Percentiles rank a stretch among this genome's conserved stretches.
Evolutionary conservation across 2,329 filamentous ascomycete genomes (phyloP).

Genomic region (Ophiosphaerella narmari): DNA sequence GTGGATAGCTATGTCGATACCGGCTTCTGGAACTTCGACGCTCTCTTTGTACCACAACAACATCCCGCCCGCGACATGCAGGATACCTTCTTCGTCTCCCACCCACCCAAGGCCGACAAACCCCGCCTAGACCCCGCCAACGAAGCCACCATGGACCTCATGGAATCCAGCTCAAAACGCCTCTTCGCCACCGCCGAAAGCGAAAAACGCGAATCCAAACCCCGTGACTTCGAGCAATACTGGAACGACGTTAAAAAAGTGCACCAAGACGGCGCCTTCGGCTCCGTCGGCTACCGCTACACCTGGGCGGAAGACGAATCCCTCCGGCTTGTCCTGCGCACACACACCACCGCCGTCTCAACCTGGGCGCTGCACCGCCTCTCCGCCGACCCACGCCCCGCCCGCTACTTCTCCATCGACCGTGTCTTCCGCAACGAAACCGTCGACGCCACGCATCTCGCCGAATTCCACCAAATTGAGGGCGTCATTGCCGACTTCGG

Average conservation of each 20-base stretch:
- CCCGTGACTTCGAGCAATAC: conserved; percentile 78
- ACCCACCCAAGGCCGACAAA: conserved; percentile 75
- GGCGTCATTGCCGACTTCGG: conserved; percentile 98
- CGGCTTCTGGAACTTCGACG: conserved; percentile 99
- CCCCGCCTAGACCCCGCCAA: conserved; percentile 61
- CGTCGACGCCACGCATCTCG: conserved; percentile 93
- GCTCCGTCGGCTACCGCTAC: conserved; percentile 95
- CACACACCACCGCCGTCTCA: conserved; percentile 92
- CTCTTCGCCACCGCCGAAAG: conserved; percentile 63
- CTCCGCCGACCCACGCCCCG: conserved; percentile 79
- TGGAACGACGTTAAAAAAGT: conserved; percentile 86
- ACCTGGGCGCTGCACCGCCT: conserved; percentile 90
- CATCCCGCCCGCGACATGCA: conserved; percentile 96
- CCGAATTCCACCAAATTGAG: conserved; percentile 98
- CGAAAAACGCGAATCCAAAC: conserved; percentile 54
- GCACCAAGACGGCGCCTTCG: conserved; percentile 89
- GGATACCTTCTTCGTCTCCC: conserved; percentile 98
- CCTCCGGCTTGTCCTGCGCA: conserved; percentile 84
- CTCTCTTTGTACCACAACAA: conserved; percentile 95
- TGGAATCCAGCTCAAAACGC: conserved; percentile 53
- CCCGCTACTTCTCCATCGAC: conserved; percentile 98
- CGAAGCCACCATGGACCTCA: conserved; percentile 53
- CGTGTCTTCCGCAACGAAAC: conserved; percentile 98
- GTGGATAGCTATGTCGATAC: conserved; percentile 79
- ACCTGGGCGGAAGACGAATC: conserved; percentile 90